Evolutionary conservation across 176 grass and related monocot species (phyloP).

Genomic region (Elymus sibiricus): DNA sequence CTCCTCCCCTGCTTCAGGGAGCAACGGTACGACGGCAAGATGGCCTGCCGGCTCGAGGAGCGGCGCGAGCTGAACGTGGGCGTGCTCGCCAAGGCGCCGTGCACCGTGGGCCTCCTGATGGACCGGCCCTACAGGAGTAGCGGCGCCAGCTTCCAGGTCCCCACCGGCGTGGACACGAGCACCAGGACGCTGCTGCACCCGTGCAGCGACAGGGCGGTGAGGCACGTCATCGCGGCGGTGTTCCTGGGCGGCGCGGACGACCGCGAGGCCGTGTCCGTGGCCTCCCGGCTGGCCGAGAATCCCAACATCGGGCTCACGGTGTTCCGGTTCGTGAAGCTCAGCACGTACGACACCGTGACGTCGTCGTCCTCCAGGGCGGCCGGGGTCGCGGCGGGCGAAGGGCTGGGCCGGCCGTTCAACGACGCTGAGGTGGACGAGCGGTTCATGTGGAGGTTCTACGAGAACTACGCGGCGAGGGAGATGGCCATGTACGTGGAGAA

Average conservation of each 20-base stretch:
- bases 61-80: conserved; percentile 13
- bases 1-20: conserved; percentile 35
- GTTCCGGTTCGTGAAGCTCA: conserved; percentile 49
- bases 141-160: conserved; percentile 41
- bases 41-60: conserved; percentile 30
- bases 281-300: conserved; percentile 36
- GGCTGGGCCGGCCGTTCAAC: background rate
- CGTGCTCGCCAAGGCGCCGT: conserved; percentile 31
- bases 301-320: conserved; percentile 40
- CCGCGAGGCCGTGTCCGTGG: conserved; percentile 48
- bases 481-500: conserved; percentile 57
- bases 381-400: background rate
- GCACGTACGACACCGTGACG: conserved; percentile 42
- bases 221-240: conserved; percentile 39
- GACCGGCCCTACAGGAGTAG: conserved; percentile 36
- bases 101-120: conserved; percentile 39
- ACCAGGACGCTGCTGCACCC: conserved; percentile 37
- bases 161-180: conserved; percentile 19
- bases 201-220: conserved; percentile 55
- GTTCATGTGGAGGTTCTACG: conserved; percentile 47
- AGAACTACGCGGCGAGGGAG: conserved; percentile 40
- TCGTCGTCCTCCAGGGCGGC: background rate
- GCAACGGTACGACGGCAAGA: conserved; percentile 49
- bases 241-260: conserved; percentile 53
- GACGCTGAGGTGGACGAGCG: conserved; percentile 34